Evolutionary conservation across 73 alveolate species (phyloP).

Genomic region (Strombidium stylifer): DNA sequence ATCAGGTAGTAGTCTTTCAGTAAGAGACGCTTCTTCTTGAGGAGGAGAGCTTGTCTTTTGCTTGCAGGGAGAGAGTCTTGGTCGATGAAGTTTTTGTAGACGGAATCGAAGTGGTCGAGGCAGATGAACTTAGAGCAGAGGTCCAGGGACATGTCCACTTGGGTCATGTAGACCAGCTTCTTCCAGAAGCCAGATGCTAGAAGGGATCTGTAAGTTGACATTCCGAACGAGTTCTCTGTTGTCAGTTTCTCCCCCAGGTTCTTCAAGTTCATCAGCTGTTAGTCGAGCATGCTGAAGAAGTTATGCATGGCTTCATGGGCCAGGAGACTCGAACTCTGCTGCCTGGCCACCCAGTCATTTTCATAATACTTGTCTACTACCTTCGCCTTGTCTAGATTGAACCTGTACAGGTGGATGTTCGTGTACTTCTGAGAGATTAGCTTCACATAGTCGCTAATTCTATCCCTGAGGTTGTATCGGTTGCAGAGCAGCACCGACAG

Average conservation of each 20-base stretch:
- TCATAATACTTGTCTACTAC: not conserved
- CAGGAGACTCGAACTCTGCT: conserved; percentile 58
- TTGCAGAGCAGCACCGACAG: conserved; percentile 87
- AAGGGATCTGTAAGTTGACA: conserved; percentile 34
- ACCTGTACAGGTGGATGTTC: conserved; percentile 47
- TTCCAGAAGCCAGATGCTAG: conserved; percentile 76
- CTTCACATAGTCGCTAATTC: conserved; percentile 75
- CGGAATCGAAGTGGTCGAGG: conserved; percentile 3
- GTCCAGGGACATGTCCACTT: conserved; percentile 34
- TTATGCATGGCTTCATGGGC: conserved; percentile 86
- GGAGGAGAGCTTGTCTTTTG: no score
- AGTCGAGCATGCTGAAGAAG: conserved; percentile 70
- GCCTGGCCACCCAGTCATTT: conserved; percentile 19
- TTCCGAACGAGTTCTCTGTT: conserved; percentile 39
- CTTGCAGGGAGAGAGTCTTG: no score
- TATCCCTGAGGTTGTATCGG: conserved; percentile 74
- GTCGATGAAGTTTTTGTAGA: not conserved
- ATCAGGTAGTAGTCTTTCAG: no score
- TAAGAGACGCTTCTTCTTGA: not conserved
- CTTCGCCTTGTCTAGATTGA: conserved; percentile 6
- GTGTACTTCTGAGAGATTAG: conserved; percentile 78
- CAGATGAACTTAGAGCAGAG: conserved; percentile 32
- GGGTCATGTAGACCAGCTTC: conserved; percentile 58
- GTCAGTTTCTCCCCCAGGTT: conserved; percentile 40
- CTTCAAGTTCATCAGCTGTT: conserved; percentile 57